Percentiles rank a stretch among this genome's conserved stretches.
Evolutionary conservation across 768 basidiomycete species (phyloP).

Genomic region (Pleurotus platypus): DNA sequence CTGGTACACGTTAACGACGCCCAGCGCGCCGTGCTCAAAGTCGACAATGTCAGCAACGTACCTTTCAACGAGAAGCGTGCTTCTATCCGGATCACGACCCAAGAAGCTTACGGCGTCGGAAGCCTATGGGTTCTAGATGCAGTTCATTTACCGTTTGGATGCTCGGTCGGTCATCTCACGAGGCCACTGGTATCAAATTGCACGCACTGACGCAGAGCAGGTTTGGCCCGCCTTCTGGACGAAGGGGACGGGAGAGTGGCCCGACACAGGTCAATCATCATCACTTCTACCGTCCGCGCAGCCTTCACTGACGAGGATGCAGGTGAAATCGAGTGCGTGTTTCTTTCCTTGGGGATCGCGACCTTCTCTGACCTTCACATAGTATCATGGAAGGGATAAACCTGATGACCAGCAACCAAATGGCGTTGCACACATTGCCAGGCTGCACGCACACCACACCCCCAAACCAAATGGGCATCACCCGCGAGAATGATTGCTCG

Average conservation of each 20-base stretch:
- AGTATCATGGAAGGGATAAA: constrained; percentile 63
- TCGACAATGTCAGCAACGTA: constrained; percentile 64
- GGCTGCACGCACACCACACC: constrained; percentile 31
- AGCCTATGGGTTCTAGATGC: constrained; percentile 39
- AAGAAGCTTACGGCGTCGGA: constrained; percentile 35
- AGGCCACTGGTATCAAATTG: too few relatives aligned
- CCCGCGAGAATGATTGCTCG: constrained; percentile 27
- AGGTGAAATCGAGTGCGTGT: constrained; percentile 34
- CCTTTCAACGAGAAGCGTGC: constrained; percentile 44
- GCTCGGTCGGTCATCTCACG: constrained; percentile 35
- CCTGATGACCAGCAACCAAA: constrained; percentile 44
- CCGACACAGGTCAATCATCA: constrained; percentile 25
- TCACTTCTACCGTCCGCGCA: not conserved
- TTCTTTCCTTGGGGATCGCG: not conserved
- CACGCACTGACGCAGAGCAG: constrained; percentile 12
- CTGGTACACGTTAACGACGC: constrained; percentile 55
- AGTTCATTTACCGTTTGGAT: constrained; percentile 52
- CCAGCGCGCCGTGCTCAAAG: constrained; percentile 64
- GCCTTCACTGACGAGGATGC: not conserved
- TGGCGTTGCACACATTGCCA: constrained; percentile 47
- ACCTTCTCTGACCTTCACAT: not conserved
- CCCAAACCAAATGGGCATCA: constrained; percentile 26
- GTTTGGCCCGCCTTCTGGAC: constrained; percentile 50
- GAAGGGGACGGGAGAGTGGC: constrained; percentile 37
- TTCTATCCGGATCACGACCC: constrained; percentile 49